Evolutionary conservation across 108 stramenopile species (phyloP).

Genomic region (Cylindrotheca fusiformis): DNA sequence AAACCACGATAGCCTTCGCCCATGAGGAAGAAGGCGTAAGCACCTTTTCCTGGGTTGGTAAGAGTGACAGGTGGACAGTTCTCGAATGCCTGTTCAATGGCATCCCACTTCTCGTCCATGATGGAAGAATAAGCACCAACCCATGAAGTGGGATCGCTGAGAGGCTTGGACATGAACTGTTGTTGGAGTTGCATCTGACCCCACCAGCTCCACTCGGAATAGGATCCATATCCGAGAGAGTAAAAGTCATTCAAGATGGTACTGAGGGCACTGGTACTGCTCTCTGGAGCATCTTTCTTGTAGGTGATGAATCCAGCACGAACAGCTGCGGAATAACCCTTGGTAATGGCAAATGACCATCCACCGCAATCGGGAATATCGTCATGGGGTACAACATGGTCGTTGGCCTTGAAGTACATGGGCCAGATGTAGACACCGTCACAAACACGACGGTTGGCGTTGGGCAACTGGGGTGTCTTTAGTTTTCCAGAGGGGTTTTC

Average conservation of each 20-base stretch:
- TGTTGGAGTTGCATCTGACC: conserved; percentile 24
- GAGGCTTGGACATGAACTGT: conserved; percentile 20
- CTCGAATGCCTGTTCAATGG: conserved; percentile 14
- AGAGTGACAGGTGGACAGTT: conserved; percentile 23
- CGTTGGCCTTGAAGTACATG: conserved; percentile 20
- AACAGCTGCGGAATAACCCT: conserved; percentile 20
- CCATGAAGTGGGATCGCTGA: conserved; percentile 30
- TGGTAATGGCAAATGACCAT: conserved; percentile 27
- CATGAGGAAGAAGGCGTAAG: conserved; percentile 21
- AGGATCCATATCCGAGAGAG: conserved; percentile 18
- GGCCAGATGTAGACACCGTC: conserved; percentile 34
- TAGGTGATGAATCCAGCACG: conserved; percentile 32
- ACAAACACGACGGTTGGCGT: conserved; percentile 19
- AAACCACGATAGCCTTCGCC: conserved; percentile 20
- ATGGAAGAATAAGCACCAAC: conserved; percentile 30
- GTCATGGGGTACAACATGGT: conserved; percentile 15
- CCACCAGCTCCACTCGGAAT: conserved; percentile 19
- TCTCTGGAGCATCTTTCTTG: conserved; percentile 9
- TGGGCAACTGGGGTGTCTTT: conserved; percentile 17
- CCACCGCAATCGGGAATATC: conserved; percentile 16
- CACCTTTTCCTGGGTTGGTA: conserved; percentile 17
- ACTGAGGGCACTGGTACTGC: neutral
- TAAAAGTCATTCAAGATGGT: neutral
- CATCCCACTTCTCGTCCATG: conserved; percentile 35
- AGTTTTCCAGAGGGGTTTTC: conserved; percentile 22